Evolutionary conservation across 2,329 filamentous ascomycete species (phyloP).

Genomic region (Hansfordia pulvinata): DNA sequence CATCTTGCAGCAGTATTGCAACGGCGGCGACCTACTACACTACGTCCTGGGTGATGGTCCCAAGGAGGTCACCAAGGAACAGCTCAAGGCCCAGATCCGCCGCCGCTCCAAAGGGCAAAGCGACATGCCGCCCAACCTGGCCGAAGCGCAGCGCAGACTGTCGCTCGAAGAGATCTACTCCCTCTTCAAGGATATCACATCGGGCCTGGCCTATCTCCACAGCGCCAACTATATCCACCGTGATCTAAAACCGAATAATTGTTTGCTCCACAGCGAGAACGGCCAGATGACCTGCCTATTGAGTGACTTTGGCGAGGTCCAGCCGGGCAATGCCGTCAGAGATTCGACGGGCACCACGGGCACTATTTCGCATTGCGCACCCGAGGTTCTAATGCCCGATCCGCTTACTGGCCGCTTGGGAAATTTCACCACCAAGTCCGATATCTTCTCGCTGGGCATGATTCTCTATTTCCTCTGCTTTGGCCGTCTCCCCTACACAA

Average conservation of each 20-base stretch:
- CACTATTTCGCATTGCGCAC: slow-evolving; percentile 94
- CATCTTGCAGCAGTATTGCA: slow-evolving; percentile 96
- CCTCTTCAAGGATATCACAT: slow-evolving; percentile 90
- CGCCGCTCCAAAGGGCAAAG: slow-evolving; percentile 66
- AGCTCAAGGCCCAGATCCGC: slow-evolving; percentile 78
- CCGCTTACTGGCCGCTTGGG: slow-evolving; percentile 74
- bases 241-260: slow-evolving; percentile 93
- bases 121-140: slow-evolving; percentile 34
- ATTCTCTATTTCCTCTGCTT: slow-evolving; percentile 98
- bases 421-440: slow-evolving; percentile 93
- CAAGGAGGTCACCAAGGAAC: slow-evolving; percentile 58
- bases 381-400: slow-evolving; percentile 67
- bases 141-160: too few species aligned
- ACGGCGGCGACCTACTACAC: slow-evolving; percentile 77
- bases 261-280: slow-evolving; percentile 68
- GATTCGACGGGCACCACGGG: slow-evolving; percentile 87
- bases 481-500: slow-evolving; percentile 69
- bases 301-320: slow-evolving; percentile 96
- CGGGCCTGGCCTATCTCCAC: slow-evolving; percentile 81
- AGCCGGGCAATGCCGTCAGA: slow-evolving; percentile 67
- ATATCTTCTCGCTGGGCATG: slow-evolving; percentile 98
- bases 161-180: slow-evolving; percentile 91
- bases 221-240: slow-evolving; percentile 88
- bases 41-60: slow-evolving; percentile 64
- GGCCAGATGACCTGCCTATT: slow-evolving; percentile 68